Percentiles rank a stretch among this genome's conserved stretches.
These are phyloP conservation scores for Metarhizium robertsii DNA, from an alignment of 2,329 filamentous ascomycete genomes.

Conservation along the genomic window DNA sequence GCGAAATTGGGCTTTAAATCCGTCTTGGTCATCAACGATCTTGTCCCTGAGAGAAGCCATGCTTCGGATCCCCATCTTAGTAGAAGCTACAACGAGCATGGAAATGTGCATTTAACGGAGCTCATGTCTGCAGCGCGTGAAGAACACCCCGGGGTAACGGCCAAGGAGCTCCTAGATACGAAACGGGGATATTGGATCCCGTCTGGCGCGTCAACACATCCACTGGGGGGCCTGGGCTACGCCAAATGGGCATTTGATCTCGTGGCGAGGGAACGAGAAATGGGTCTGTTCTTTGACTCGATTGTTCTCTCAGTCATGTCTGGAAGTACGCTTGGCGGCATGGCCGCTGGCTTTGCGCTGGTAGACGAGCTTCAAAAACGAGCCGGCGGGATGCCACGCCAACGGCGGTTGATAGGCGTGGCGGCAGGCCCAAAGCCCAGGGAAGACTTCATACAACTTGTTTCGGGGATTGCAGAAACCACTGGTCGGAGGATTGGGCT, in stretches of 20 bases:
- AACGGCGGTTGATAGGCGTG: background rate
- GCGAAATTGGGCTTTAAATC: conserved; percentile 1
- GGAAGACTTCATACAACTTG: background rate
- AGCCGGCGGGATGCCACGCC: background rate
- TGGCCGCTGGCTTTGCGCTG: too few species aligned
- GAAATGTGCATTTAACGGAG: background rate
- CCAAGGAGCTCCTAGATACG: background rate
- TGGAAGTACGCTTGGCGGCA: too few species aligned
- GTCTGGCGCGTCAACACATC: background rate
- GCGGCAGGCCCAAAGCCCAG: background rate
- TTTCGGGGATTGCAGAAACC: too few species aligned
- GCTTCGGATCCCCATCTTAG: background rate
- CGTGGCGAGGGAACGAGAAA: background rate
- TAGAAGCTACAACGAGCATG: background rate
- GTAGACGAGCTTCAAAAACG: too few species aligned
- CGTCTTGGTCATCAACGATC: background rate
- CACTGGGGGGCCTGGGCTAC: background rate
- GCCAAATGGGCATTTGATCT: background rate
- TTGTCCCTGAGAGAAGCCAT: background rate
- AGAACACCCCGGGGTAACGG: background rate
- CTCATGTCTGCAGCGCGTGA: background rate
- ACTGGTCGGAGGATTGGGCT: too few species aligned
- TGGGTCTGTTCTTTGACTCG: background rate
- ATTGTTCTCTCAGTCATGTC: too few species aligned
- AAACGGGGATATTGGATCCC: background rate